Conservation (phyloP, 805 yeast genomes). For the Saccharomycopsis capsularis region DNA sequence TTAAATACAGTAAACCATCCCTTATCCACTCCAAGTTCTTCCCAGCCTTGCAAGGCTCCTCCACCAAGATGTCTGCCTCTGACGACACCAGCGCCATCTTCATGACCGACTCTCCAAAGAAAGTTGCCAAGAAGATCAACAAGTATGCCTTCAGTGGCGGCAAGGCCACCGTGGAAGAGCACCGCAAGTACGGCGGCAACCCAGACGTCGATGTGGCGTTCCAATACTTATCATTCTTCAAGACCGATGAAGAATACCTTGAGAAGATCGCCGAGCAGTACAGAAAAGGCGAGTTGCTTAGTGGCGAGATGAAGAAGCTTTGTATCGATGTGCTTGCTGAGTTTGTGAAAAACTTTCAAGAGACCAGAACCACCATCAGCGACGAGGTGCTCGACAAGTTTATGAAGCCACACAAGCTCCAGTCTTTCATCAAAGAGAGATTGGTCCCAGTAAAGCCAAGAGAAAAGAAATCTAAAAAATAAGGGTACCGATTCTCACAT, state of each 20-base stretch:
- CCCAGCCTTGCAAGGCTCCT: slow-evolving; percentile 96
- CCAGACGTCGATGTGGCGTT: slow-evolving; percentile 94
- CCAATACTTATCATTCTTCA: slow-evolving; percentile 86
- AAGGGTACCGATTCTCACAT: no score
- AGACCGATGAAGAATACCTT: slow-evolving; percentile 79
- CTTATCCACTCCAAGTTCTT: slow-evolving; percentile 90
- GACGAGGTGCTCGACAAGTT: slow-evolving; percentile 55
- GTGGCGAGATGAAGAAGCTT: slow-evolving; percentile 88
- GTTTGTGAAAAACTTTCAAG: slow-evolving; percentile 79
- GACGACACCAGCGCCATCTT: slow-evolving; percentile 86
- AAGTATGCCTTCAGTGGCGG: slow-evolving; percentile 98
- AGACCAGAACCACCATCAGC: slow-evolving; percentile 57
- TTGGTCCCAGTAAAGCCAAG: slow-evolving; percentile 59
- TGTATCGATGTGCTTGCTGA: slow-evolving; percentile 77
- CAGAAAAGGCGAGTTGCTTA: slow-evolving; percentile 71
- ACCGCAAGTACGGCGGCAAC: slow-evolving; percentile 83
- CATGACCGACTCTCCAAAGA: slow-evolving; percentile 91
- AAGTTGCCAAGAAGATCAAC: slow-evolving; percentile 89
- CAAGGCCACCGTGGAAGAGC: slow-evolving; percentile 78
- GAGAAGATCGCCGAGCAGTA: slow-evolving; percentile 55
- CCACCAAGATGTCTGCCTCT: slow-evolving; percentile 95
- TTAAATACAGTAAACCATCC: slow-evolving; percentile 85
- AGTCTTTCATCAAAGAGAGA: slow-evolving; percentile 69
- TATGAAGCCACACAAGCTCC: slow-evolving; percentile 80
- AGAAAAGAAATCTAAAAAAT: slow-evolving; percentile 32